A percentile compares a stretch with the other conserved stretches of the same genome.
Conservation (phyloP, 2,329 filamentous ascomycete species). For the Kalaharituber pfeilii region DNA sequence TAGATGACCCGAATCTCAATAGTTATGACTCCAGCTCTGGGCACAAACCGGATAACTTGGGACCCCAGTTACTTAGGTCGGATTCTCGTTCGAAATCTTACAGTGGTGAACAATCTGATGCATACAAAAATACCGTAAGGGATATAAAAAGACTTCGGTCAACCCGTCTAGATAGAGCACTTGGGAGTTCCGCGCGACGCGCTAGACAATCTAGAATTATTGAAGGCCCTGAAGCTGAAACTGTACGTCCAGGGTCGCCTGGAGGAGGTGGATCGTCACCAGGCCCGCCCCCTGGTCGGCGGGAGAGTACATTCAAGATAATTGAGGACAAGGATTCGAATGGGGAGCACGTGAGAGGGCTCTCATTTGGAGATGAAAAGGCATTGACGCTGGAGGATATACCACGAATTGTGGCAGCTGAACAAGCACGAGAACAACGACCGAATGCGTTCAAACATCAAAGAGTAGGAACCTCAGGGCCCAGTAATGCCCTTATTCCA, state of each 20-base stretch:
- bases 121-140: constrained; percentile 88
- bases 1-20: constrained; percentile 51
- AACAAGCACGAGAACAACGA: constrained; percentile 81
- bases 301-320: constrained; percentile 51
- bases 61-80: constrained; percentile 40
- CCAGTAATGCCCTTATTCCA: constrained; percentile 43
- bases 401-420: constrained; percentile 82
- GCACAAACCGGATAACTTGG: constrained; percentile 36
- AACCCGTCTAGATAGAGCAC: constrained; percentile 79
- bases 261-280: constrained; percentile 30
- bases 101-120: constrained; percentile 48
- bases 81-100: constrained; percentile 60
- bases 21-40: constrained; percentile 51
- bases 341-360: constrained; percentile 52
- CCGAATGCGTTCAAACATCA: constrained; percentile 63
- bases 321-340: constrained; percentile 59
- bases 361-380: constrained; percentile 79
- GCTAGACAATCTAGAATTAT: constrained; percentile 83
- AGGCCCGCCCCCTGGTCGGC: constrained; percentile 32
- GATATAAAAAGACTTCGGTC: constrained; percentile 85
- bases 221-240: constrained; percentile 59
- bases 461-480: constrained; percentile 29
- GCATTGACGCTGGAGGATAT: constrained; percentile 91
- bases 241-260: constrained; percentile 52
- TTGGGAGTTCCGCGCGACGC: constrained; percentile 83